Evolutionary conservation across 352 stramenopile genomes (phyloP).

Genomic region (Phytophthora fragariae): DNA sequence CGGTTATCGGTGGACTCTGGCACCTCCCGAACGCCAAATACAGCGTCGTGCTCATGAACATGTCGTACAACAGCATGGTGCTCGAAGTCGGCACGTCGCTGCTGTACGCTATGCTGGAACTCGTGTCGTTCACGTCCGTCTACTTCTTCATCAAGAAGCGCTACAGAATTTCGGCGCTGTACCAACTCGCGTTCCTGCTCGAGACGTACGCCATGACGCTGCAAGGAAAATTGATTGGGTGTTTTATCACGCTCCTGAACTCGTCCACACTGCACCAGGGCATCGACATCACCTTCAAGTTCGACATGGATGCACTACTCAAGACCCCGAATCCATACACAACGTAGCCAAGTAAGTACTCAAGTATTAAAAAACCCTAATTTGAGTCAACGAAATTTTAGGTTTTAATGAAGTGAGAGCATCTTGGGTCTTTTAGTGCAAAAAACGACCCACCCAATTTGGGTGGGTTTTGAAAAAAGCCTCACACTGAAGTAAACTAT

Average conservation of each 20-base stretch:
- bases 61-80: slow-evolving; percentile 5
- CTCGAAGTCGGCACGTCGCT: slow-evolving; percentile 2
- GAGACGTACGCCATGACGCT: slow-evolving; percentile 26
- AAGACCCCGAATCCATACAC: slow-evolving; percentile 2
- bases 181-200: slow-evolving; percentile 45
- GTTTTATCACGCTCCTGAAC: slow-evolving; percentile 18
- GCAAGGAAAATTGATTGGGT: slow-evolving; percentile 30
- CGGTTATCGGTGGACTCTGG: slow-evolving; percentile 24
- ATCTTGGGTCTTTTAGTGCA: no score
- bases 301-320: slow-evolving; percentile 1
- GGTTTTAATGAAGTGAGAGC: no score
- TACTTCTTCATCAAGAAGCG: slow-evolving; percentile 30
- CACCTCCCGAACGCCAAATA: slow-evolving; percentile 24
- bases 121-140: slow-evolving; percentile 26
- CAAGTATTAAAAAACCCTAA: no score
- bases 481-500: no score
- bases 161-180: slow-evolving; percentile 34
- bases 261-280: slow-evolving; percentile 2
- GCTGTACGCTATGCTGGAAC: slow-evolving; percentile 24
- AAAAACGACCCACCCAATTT: no score
- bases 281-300: slow-evolving; percentile 1
- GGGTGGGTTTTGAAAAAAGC: no score
- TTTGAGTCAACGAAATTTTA: no score
- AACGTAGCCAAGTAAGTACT: neutral
- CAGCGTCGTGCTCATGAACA: slow-evolving; percentile 23